Conservation (phyloP, 495 filamentous ascomycete genomes). For the Penicillium goetzii region DNA sequence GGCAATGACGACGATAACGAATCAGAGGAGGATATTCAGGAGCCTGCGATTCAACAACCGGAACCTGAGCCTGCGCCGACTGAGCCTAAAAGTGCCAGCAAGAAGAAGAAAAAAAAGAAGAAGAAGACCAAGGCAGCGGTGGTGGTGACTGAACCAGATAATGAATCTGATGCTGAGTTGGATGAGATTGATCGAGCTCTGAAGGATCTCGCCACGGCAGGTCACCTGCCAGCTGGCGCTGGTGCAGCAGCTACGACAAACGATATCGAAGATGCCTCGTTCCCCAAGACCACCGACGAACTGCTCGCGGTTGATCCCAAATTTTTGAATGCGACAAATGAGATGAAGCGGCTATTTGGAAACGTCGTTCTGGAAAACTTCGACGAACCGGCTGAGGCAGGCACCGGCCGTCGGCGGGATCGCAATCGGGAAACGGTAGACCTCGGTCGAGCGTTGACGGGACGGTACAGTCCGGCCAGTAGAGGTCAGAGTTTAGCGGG, state of each 20-base stretch:
- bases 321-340: slow-evolving; percentile 82
- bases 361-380: slow-evolving; percentile 71
- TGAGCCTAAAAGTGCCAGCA: slow-evolving; percentile 50
- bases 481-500: slow-evolving; percentile 67
- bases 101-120: slow-evolving; percentile 53
- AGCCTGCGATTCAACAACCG: slow-evolving; percentile 27
- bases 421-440: slow-evolving; percentile 62
- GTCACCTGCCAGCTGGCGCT: slow-evolving; percentile 22
- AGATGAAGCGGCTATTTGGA: slow-evolving; percentile 94
- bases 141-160: slow-evolving; percentile 14
- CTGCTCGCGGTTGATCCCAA: slow-evolving; percentile 76
- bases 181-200: slow-evolving; percentile 89
- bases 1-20: slow-evolving; percentile 64
- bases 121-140: slow-evolving; percentile 31
- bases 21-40: slow-evolving; percentile 37
- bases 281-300: slow-evolving; percentile 48
- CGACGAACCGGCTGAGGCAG: slow-evolving; percentile 55
- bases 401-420: slow-evolving; percentile 56
- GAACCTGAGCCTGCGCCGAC: slow-evolving; percentile 24
- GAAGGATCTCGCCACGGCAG: slow-evolving; percentile 57
- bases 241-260: slow-evolving; percentile 28
- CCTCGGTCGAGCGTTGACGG: slow-evolving; percentile 71
- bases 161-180: slow-evolving; percentile 42
- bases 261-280: slow-evolving; percentile 48
- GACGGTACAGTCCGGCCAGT: slow-evolving; percentile 58